Conservation (phyloP, 345 rosid genomes). For the Lepidium sativum region DNA sequence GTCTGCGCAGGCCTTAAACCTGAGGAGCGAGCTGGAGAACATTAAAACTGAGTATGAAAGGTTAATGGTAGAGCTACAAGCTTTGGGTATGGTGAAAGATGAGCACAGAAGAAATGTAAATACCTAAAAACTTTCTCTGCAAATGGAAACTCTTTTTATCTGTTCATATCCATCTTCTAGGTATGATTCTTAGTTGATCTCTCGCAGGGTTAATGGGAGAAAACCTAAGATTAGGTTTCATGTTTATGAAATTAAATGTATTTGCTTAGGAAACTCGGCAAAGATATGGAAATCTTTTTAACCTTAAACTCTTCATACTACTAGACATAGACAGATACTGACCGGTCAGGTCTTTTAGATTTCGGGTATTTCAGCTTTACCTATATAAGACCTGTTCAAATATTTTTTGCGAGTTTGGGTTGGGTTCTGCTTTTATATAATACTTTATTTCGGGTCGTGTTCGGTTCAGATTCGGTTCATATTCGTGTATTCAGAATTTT, state of each 20-base stretch:
- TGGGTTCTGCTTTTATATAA: too few species aligned
- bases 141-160: background rate
- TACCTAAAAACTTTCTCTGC: slow-evolving; percentile 19
- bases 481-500: too few species aligned
- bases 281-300: too few species aligned
- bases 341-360: too few species aligned
- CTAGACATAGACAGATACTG: too few species aligned
- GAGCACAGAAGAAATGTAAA: slow-evolving; percentile 30
- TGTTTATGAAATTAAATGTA: slow-evolving; percentile 6
- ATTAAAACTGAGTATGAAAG: slow-evolving; percentile 33
- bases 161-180: background rate
- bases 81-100: slow-evolving; percentile 30
- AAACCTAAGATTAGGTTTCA: background rate
- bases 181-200: background rate
- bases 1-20: slow-evolving; percentile 41
- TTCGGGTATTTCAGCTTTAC: too few species aligned
- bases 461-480: too few species aligned
- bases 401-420: too few species aligned
- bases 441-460: too few species aligned
- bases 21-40: slow-evolving; percentile 41
- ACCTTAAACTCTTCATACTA: too few species aligned
- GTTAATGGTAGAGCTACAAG: slow-evolving; percentile 34
- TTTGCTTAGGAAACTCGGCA: background rate
- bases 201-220: background rate
- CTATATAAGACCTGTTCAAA: too few species aligned